phyloP scores from a whole-genome alignment of 805 yeast species.

The Alloascoidea hylecoeti region DNA sequence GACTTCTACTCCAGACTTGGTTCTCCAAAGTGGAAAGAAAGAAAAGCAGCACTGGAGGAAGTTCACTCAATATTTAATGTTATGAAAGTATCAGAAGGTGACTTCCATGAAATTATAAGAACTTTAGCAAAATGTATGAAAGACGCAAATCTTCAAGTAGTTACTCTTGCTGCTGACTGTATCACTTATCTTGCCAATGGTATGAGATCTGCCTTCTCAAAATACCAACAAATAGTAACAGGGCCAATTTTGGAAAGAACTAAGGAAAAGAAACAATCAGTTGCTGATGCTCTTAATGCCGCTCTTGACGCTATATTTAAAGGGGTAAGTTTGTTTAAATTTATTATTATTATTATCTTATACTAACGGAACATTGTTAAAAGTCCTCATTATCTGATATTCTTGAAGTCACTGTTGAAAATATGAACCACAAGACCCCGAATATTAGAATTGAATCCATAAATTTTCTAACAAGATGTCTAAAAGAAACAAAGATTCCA shows the following conservation, averaged over 20 bases:
- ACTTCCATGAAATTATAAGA: slow-evolving; percentile 51
- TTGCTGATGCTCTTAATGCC: slow-evolving; percentile 51
- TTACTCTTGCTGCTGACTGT: slow-evolving; percentile 60
- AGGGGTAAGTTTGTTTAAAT: slow-evolving; percentile 8
- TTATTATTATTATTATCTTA: no score
- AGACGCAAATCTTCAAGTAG: slow-evolving; percentile 86
- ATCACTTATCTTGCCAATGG: slow-evolving; percentile 52
- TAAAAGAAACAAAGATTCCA: slow-evolving; percentile 29
- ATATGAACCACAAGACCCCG: slow-evolving; percentile 69
- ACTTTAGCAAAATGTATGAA: slow-evolving; percentile 58
- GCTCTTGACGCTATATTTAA: slow-evolving; percentile 54
- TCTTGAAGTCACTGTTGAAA: slow-evolving; percentile 42
- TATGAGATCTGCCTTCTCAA: slow-evolving; percentile 38
- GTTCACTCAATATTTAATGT: slow-evolving; percentile 32
- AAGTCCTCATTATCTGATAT: slow-evolving; percentile 35
- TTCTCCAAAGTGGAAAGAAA: slow-evolving; percentile 79
- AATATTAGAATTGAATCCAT: slow-evolving; percentile 64
- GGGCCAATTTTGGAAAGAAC: slow-evolving; percentile 63
- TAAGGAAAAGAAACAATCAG: slow-evolving; percentile 76
- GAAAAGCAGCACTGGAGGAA: slow-evolving; percentile 75
- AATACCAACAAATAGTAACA: slow-evolving; percentile 37
- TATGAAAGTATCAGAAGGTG: slow-evolving; percentile 40
- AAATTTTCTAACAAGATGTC: slow-evolving; percentile 46
- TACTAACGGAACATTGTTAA: no score
- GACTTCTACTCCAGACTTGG: slow-evolving; percentile 39